A percentile compares a stretch with the other conserved stretches of the same genome.
Evolutionary conservation across 768 basidiomycete species (phyloP).

Genomic region (Sarcodon sp.): DNA sequence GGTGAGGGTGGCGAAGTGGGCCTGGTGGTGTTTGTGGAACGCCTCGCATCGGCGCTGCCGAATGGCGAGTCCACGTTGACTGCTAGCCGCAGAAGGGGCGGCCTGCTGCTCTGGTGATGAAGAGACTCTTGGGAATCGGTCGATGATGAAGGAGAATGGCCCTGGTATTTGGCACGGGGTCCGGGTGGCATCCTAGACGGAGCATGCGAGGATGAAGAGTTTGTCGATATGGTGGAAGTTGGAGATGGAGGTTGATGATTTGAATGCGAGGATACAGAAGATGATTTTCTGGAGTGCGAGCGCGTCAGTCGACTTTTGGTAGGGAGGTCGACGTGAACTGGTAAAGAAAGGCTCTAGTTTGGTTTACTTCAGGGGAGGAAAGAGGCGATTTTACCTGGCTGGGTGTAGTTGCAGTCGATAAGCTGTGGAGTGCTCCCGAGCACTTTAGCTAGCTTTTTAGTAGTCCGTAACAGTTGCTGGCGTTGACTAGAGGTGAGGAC

Average conservation of each 20-base stretch:
- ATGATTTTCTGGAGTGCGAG: not conserved
- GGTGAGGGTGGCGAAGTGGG: too few species aligned
- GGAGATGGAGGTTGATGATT: not conserved
- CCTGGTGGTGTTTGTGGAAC: too few species aligned
- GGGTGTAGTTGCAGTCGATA: constrained; percentile 19
- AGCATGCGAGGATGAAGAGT: too few species aligned
- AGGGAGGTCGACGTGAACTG: not conserved
- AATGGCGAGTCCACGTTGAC: too few species aligned
- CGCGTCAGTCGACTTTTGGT: not conserved
- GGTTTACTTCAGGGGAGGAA: not conserved
- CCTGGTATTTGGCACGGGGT: too few species aligned
- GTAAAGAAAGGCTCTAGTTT: not conserved
- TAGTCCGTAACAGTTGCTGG: constrained; percentile 40
- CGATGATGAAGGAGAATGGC: too few species aligned
- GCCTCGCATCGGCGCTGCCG: too few species aligned
- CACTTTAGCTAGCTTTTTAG: constrained; percentile 47
- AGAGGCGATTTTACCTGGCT: not conserved
- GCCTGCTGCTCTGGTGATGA: too few species aligned
- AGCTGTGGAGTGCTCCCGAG: constrained; percentile 50
- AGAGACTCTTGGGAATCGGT: too few species aligned
- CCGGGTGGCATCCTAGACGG: too few species aligned
- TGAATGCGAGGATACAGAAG: not conserved
- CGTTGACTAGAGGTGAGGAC: constrained; percentile 36
- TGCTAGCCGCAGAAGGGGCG: too few species aligned
- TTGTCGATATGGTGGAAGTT: not conserved